A percentile compares a stretch with the other conserved stretches of the same genome.
These are phyloP conservation scores for Globisporangium irregulare DNA, from an alignment of 352 stramenopile genomes.

Conservation along the genomic window DNA sequence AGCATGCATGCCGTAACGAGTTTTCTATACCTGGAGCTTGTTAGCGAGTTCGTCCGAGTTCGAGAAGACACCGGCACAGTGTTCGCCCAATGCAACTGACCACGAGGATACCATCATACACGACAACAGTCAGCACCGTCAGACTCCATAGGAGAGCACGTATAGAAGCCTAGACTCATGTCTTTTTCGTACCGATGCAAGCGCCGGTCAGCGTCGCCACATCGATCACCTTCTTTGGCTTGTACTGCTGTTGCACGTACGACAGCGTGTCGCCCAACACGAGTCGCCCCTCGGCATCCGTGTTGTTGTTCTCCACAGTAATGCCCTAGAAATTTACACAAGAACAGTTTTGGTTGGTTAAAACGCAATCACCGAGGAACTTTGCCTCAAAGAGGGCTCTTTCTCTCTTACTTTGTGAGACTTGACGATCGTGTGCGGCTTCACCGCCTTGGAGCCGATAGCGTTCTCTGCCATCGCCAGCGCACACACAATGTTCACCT, in stretches of 20 bases:
- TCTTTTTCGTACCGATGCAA: conserved; percentile 55
- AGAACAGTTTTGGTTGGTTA: too few relatives aligned
- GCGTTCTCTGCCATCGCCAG: conserved; percentile 81
- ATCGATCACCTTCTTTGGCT: conserved; percentile 92
- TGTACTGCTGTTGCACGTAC: conserved; percentile 87
- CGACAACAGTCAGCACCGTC: background rate
- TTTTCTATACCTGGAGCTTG: conserved; percentile 42
- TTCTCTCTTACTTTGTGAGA: conserved; percentile 58
- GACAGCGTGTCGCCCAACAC: conserved; percentile 89
- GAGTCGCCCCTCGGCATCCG: conserved; percentile 90
- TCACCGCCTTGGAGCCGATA: conserved; percentile 85
- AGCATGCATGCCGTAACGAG: background rate
- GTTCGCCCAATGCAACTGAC: conserved; percentile 80
- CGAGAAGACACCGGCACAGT: conserved; percentile 90
- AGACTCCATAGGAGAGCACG: background rate
- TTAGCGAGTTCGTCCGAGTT: conserved; percentile 87
- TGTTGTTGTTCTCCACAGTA: conserved; percentile 92
- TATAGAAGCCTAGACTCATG: background rate
- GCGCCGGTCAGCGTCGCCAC: conserved; percentile 92
- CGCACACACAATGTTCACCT: conserved; percentile 79
- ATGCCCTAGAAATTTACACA: conserved; percentile 36
- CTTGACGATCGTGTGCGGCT: conserved; percentile 87
- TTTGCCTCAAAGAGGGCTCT: background rate
- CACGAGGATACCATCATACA: background rate
- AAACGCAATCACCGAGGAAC: background rate